These are phyloP conservation scores for Nigrograna mackinnonii DNA, from an alignment of 2,329 filamentous ascomycete species.

Conservation along the genomic window DNA sequence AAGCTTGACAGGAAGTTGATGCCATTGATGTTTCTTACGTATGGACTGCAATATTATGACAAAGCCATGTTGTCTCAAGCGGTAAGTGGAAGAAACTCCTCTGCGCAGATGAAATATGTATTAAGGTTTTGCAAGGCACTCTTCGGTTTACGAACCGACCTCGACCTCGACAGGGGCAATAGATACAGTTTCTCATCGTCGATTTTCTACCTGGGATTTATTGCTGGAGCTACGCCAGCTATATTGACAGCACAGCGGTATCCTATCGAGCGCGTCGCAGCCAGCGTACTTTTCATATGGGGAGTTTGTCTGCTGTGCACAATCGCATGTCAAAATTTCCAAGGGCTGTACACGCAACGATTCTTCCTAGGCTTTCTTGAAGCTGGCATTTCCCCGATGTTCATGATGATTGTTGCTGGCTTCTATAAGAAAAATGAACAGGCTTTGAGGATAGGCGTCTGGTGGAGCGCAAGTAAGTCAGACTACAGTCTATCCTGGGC, in stretches of 20 bases:
- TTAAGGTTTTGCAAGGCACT: slow-evolving; percentile 22
- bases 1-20: slow-evolving; percentile 25
- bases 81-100: slow-evolving; percentile 26
- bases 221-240: slow-evolving; percentile 52
- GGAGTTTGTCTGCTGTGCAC: slow-evolving; percentile 53
- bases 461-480: no score
- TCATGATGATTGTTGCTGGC: slow-evolving; percentile 59
- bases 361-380: slow-evolving; percentile 61
- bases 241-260: slow-evolving; percentile 50
- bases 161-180: slow-evolving; percentile 42
- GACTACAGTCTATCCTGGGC: no score
- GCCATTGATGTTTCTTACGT: slow-evolving; percentile 25
- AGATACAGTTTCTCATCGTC: slow-evolving; percentile 48
- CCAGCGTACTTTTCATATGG: slow-evolving; percentile 47
- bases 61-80: slow-evolving; percentile 59
- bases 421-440: slow-evolving; percentile 63
- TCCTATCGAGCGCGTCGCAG: slow-evolving; percentile 51
- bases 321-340: slow-evolving; percentile 53
- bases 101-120: background rate
- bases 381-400: slow-evolving; percentile 56
- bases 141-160: slow-evolving; percentile 29
- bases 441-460: slow-evolving; percentile 63
- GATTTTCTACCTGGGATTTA: slow-evolving; percentile 55
- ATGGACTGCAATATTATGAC: slow-evolving; percentile 34
- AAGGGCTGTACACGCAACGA: slow-evolving; percentile 54